Conservation (phyloP, 176 grass and related monocot species). For the Oryza meyeriana region DNA sequence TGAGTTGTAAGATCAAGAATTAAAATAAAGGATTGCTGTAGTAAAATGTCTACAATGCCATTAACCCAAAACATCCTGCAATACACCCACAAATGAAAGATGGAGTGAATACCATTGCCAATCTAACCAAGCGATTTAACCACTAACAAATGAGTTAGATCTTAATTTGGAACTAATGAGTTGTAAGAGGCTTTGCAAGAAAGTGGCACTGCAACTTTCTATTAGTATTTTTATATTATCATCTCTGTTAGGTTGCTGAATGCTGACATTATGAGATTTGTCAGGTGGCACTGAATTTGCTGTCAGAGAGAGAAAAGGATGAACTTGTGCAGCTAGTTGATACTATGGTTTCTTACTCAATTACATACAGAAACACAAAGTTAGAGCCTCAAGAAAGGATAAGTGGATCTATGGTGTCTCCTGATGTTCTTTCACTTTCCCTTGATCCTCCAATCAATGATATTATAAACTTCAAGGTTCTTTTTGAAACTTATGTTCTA, state of each 20-base stretch:
- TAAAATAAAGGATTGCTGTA: conserved; percentile 7
- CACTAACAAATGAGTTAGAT: conserved; percentile 20
- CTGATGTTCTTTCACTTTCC: conserved; percentile 57
- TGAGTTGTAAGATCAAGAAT: conserved; percentile 12
- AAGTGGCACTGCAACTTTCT: not conserved
- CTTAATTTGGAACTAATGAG: conserved; percentile 6
- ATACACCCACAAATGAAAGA: not conserved
- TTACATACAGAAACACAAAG: conserved; percentile 85
- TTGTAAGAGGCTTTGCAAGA: not conserved
- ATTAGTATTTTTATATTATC: conserved; percentile 1
- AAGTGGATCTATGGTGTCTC: conserved; percentile 45
- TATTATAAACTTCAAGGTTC: conserved; percentile 79
- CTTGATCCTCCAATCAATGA: conserved; percentile 72
- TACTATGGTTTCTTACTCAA: conserved; percentile 88
- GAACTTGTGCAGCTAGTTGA: conserved; percentile 74
- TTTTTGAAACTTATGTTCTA: conserved; percentile 12
- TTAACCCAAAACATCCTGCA: not conserved
- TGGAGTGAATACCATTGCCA: not conserved
- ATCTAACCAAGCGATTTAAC: conserved; percentile 18
- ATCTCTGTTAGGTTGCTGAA: conserved; percentile 30
- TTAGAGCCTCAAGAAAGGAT: conserved; percentile 50
- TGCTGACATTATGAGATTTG: conserved; percentile 15
- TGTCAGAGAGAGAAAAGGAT: conserved; percentile 82
- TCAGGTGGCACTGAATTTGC: conserved; percentile 82
- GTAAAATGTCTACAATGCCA: not conserved